A percentile compares a stretch with the other conserved stretches of the same genome.
Conservation (phyloP, 768 basidiomycete genomes). For the Galerina marginata region DNA sequence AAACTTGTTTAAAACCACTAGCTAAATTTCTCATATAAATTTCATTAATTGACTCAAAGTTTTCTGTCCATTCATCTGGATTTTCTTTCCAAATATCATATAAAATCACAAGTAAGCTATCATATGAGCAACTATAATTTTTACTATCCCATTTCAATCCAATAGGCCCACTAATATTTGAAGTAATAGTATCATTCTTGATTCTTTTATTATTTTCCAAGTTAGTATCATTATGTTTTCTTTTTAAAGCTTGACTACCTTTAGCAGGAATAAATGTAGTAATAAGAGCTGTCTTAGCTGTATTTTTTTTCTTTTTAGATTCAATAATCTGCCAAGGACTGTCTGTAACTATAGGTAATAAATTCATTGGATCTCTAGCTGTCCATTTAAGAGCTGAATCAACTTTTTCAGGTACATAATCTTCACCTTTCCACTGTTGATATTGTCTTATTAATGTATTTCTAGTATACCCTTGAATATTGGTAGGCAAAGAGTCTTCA, state of each 20-base stretch:
- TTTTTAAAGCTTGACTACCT: no score
- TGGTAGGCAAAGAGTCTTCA: conserved; percentile 2
- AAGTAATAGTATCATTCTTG: no score
- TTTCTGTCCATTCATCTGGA: no score
- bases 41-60: no score
- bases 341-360: no score
- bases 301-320: no score
- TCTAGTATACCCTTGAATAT: conserved; percentile 18
- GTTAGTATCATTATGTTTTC: background rate
- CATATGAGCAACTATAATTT: conserved; percentile 21
- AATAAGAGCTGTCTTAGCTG: no score
- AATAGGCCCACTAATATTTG: background rate
- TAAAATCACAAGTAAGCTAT: no score
- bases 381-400: background rate
- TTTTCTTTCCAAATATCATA: no score
- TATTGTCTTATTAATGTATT: conserved; percentile 16
- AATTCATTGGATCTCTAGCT: no score
- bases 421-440: background rate
- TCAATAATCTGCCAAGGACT: no score
- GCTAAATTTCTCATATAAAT: background rate
- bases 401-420: background rate
- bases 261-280: no score
- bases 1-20: background rate
- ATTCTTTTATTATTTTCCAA: background rate
- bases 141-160: conserved; percentile 24